Evolutionary conservation across 2,329 filamentous ascomycete species (phyloP).

Genomic region (Parafenestella ontariensis): DNA sequence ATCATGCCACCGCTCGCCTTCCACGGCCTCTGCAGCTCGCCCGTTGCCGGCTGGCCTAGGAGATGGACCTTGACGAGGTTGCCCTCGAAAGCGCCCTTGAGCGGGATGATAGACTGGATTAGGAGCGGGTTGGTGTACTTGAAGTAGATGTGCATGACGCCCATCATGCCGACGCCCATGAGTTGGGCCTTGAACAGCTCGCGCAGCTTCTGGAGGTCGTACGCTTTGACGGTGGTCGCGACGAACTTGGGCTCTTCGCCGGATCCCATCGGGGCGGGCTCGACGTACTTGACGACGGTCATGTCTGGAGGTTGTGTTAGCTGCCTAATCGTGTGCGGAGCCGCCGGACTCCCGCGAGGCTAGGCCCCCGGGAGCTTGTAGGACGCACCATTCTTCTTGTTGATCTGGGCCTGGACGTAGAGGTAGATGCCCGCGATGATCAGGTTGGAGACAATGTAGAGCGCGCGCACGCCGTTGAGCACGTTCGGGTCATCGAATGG

Average conservation of each 20-base stretch:
- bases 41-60: constrained; percentile 82
- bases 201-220: constrained; percentile 87
- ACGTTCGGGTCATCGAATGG: constrained; percentile 88
- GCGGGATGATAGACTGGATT: constrained; percentile 97
- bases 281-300: constrained; percentile 98
- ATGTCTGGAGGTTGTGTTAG: constrained; percentile 68
- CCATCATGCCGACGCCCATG: constrained; percentile 98
- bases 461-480: constrained; percentile 67
- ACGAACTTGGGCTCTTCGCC: constrained; percentile 94
- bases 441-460: constrained; percentile 76
- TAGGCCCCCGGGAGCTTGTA: not conserved
- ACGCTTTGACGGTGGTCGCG: constrained; percentile 94
- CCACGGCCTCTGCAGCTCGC: constrained; percentile 95
- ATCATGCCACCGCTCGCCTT: constrained; percentile 86
- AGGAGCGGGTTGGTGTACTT: constrained; percentile 99
- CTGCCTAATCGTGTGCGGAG: not conserved
- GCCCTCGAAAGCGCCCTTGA: constrained; percentile 94
- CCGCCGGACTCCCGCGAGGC: not conserved
- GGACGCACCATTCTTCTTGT: constrained; percentile 93
- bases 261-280: constrained; percentile 91
- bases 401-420: constrained; percentile 84
- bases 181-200: constrained; percentile 86
- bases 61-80: constrained; percentile 97
- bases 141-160: constrained; percentile 98
- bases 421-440: constrained; percentile 86